Base-by-base conservation (phyloP, 352 stramenopile species). In the Phytophthora citricola region DNA sequence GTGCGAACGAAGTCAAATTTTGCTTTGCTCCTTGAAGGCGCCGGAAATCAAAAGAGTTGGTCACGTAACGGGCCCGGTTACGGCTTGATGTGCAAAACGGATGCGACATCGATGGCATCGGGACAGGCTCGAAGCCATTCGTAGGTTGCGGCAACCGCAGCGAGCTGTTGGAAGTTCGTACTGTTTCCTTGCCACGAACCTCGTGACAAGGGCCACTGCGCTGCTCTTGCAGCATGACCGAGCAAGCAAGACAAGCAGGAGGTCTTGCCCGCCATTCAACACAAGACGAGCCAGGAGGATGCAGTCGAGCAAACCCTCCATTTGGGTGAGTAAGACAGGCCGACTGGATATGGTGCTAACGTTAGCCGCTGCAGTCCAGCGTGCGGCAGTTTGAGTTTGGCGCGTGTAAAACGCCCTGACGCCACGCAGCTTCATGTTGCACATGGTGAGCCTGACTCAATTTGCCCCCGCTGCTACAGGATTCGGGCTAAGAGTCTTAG, bases 291-390 rank as follows among this genome's bases (percentile, higher is more conserved):
- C 26, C 22, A 49, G 48, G 10, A 49, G 48, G 10, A 24, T 39
- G 24, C 40, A 62, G 57, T 64, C 45, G 57, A 45, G 32, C 41
- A 60, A 66, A 66, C 41, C 51, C 50, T 49, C 50, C 43, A 56
- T 52, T 38, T 53, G 20, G 41, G 31, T 26, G 40, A 31, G 50
- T 58, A 63, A 36, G 60, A 69, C 60, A 69, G 60, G 52, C 36
- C 60, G 44, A 69, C 31, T 48, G 60, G 60, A 49, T 69, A 63
- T 49, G 17, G 36, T 15, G 29, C 3, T 20, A 20, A 20, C 17
- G 17, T 20, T 49, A 41, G 51, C 50, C 46, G 14, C 55, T 11
- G 17, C 20, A 4, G 26, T 26, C 11, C 39, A 40, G 39, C 52
- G 27, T 44, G 31, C 11, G 39, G 43, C 39, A 43, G 39, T 49